These are phyloP conservation scores for Ustulina deusta DNA, from an alignment of 2,329 filamentous ascomycete species.

Conservation along the genomic window DNA sequence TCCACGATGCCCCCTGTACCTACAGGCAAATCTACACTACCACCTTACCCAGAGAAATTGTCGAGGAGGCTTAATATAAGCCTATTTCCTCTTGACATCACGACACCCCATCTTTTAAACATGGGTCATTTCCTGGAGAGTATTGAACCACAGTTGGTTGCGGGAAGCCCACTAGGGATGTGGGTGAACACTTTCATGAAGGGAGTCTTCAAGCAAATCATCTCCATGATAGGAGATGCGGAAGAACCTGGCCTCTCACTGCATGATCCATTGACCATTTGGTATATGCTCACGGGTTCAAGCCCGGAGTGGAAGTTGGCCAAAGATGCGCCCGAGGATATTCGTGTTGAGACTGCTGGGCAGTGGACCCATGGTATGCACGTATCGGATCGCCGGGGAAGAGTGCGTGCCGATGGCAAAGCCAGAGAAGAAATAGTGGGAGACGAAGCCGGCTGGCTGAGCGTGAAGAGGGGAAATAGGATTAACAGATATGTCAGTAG, in stretches of 20 bases:
- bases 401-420: conserved; percentile 65
- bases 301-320: conserved; percentile 68
- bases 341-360: conserved; percentile 87
- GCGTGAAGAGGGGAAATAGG: conserved; percentile 78
- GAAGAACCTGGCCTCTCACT: conserved; percentile 72
- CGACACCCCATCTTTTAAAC: conserved; percentile 74
- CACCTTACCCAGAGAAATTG: conserved; percentile 72
- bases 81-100: conserved; percentile 83
- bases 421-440: conserved; percentile 68
- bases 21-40: conserved; percentile 62
- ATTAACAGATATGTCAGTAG: conserved; percentile 78
- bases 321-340: conserved; percentile 75
- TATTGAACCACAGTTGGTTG: conserved; percentile 66
- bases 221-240: conserved; percentile 69
- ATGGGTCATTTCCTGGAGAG: conserved; percentile 68
- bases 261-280: conserved; percentile 83
- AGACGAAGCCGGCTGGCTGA: conserved; percentile 83
- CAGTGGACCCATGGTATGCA: conserved; percentile 97
- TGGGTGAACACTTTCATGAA: conserved; percentile 80
- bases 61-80: conserved; percentile 74
- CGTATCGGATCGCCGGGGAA: conserved; percentile 78
- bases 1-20: conserved; percentile 83
- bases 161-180: conserved; percentile 77
- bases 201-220: conserved; percentile 77
- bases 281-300: conserved; percentile 77